Evolutionary conservation across 2,329 filamentous ascomycete species (phyloP).

Genomic region (Talaromyces marneffei): DNA sequence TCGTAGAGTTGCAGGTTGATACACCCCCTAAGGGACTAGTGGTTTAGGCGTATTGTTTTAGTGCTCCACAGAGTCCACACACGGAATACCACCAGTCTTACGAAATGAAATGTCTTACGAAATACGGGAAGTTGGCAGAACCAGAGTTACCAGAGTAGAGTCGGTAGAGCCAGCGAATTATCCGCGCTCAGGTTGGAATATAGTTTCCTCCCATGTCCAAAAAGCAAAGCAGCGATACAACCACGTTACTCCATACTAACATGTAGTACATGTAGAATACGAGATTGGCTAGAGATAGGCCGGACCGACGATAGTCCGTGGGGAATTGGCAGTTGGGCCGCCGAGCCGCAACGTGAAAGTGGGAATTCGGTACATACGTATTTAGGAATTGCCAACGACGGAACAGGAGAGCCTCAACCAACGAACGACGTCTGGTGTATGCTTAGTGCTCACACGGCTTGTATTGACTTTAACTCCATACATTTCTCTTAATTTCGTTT

Average conservation of each 20-base stretch:
- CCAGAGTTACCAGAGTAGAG: no score
- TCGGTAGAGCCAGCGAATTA: no score
- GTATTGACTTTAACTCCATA: no score
- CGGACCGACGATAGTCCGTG: slow-evolving; percentile 11
- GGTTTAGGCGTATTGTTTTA: background rate
- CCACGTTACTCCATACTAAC: no score
- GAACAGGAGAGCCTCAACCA: slow-evolving; percentile 11
- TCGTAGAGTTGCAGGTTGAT: background rate
- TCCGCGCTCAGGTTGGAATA: background rate
- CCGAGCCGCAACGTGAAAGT: slow-evolving; percentile 2
- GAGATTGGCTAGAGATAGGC: background rate
- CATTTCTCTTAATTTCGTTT: no score
- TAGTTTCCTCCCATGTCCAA: background rate
- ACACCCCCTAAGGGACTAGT: background rate
- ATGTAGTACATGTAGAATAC: background rate
- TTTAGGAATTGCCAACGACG: background rate
- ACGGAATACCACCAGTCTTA: no score
- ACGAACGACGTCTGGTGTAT: background rate
- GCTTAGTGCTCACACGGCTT: background rate
- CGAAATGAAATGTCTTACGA: no score
- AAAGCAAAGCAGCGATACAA: background rate
- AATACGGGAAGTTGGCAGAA: no score
- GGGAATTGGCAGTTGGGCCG: background rate
- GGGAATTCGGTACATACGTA: no score
- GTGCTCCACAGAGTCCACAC: background rate